Conservation (phyloP, 768 basidiomycete genomes). For the Suillus plorans region DNA sequence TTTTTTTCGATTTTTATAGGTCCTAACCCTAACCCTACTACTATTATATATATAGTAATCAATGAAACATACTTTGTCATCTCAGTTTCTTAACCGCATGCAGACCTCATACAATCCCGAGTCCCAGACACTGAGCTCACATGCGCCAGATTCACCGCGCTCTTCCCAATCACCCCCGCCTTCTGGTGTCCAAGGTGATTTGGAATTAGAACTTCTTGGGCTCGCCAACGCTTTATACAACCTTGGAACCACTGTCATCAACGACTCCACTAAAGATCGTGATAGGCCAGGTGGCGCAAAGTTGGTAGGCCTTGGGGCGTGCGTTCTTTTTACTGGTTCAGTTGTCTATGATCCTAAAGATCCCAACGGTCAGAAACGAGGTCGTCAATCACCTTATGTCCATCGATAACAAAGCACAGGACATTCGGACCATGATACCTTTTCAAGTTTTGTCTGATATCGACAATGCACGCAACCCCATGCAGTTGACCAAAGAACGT, state of each 20-base stretch:
- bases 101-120: slow-evolving; percentile 8
- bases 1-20: slow-evolving; percentile 10
- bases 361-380: slow-evolving; percentile 54
- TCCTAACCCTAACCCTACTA: slow-evolving; percentile 35
- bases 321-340: slow-evolving; percentile 25
- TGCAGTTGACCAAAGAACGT: slow-evolving; percentile 77
- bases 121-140: slow-evolving; percentile 5
- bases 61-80: neutral
- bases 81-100: neutral
- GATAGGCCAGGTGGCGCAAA: slow-evolving; percentile 71
- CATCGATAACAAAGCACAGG: slow-evolving; percentile 68
- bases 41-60: slow-evolving; percentile 7
- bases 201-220: slow-evolving; percentile 73
- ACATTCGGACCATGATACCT: slow-evolving; percentile 64
- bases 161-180: slow-evolving; percentile 75
- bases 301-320: slow-evolving; percentile 79
- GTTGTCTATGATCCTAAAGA: slow-evolving; percentile 6
- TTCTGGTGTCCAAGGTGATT: slow-evolving; percentile 64
- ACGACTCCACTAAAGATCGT: slow-evolving; percentile 78
- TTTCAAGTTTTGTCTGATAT: slow-evolving; percentile 76
- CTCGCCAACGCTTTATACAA: slow-evolving; percentile 80
- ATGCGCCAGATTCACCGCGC: slow-evolving; percentile 53
- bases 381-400: slow-evolving; percentile 65
- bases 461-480: slow-evolving; percentile 77
- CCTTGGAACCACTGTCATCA: slow-evolving; percentile 79